Evolutionary conservation across 2,329 filamentous ascomycete species (phyloP), one percentile per base, ranked within the genome.

Genomic region (Ophiostoma fasciatum): DNA sequence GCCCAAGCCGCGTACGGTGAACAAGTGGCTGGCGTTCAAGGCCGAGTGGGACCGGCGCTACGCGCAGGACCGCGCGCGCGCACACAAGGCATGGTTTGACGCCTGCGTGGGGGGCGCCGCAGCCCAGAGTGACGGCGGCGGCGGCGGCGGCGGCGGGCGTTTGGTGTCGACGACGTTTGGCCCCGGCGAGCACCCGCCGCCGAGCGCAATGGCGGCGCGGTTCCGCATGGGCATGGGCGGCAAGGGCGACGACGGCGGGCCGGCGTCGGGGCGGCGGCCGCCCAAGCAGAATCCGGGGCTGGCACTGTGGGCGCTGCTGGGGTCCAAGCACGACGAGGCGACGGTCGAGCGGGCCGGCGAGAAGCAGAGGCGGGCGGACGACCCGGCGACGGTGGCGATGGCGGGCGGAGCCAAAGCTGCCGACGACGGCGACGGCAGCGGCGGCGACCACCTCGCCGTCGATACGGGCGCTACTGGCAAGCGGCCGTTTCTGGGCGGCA

Each of bases 291-390:
- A 81, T 45, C 72, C 79, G 57, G 82, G 80, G 7, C 63, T 94
- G 54, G 73, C 77, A 3, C 60, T 94, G 45, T 96, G 88, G 88
- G 81, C 76, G 33, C 64, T 78, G 2, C 92, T 85, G 81, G 85
- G 83, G 12, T 87, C 79, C 31, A 92, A 82, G 52, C 84, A 94
- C 50, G 90, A 96, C 51, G 71, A 88, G 54, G 66, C 66, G 42
- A 81, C 80, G 0, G 66, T 92, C 4, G 60, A 64, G 31, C 61
- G 71, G 4, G 71, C 8, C 23, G 32, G 40, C 23, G 36, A 39
- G 21, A 18, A 21, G 12, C 36, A 42, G 27, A 26, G 18, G 1
- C 6, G 25, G 20, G 20, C 5, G 23, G 11, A 13, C 23, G 13
- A 25, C 23, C 4, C 5, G 22, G 22, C 22, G 9, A 23, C 22